Evolutionary conservation across 1,284 basidiomycete species (phyloP), one percentile per base, ranked within the genome.

Genomic region (Fomitiporia mediterranea): DNA sequence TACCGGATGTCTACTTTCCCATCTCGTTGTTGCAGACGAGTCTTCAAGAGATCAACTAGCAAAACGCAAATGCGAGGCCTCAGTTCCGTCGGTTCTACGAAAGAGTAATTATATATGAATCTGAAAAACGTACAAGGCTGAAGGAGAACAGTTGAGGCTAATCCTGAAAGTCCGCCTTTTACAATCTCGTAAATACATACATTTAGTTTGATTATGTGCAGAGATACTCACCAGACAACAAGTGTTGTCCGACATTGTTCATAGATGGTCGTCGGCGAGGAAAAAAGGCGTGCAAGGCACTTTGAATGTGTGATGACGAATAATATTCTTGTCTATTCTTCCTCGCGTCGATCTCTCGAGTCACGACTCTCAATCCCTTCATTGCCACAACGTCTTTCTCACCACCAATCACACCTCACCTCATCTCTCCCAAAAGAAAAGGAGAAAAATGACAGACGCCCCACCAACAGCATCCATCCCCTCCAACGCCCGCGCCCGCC

Each of bases 1-100:
- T 59, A 77, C 75, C 71, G 70, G 56, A 67, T 61, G 47, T 66
- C 63, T 51, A 66, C 54, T 15, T 61, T 63, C 4, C 77, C 76
- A 67, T 86, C 84, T 49, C 81, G 78, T 69, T 94, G 90, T 68
- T 95, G 91, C 60, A 94, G 68, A 40, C 92, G 81, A 17, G 93
- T 96, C 72, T 95, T 95, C 65, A 96, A 71, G 30, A 95, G 74
- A 70, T 95, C 93, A 62, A 95, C 87, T 90, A 56, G n/a, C 21
- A 55, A 44, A 23, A 48, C 46, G 4, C 59, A 30, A 17, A n/a
- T n/a, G n/a, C n/a, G n/a, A n/a, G n/a, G n/a, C n/a, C n/a, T 23
- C 15, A 30, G 27, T n/a, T 6, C 15, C 27, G 13, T 3, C 1
- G 7, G 44, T 46, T 2, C 7, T 8, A 13, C 25, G 25, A 9